A percentile compares a stretch with the other conserved stretches of the same genome.
phyloP scores from a whole-genome alignment of 768 basidiomycete genomes.

The Rhizopogon sp. region DNA sequence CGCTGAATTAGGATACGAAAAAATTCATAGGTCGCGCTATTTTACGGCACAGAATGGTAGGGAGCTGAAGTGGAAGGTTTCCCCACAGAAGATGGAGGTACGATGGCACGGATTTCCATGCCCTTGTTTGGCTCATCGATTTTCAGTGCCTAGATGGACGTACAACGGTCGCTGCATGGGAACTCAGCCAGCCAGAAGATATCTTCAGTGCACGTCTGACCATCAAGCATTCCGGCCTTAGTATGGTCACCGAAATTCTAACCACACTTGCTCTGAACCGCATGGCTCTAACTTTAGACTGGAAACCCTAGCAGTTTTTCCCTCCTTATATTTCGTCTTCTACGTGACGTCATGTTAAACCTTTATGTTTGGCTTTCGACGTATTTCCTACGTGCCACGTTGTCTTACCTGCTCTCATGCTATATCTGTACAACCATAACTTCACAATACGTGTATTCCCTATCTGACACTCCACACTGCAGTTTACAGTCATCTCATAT shows the following conservation, averaged over 20 bases:
- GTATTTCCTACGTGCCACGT: not conserved
- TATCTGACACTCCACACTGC: conserved; percentile 1
- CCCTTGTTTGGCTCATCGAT: not conserved
- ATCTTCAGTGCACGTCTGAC: conserved; percentile 57
- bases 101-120: conserved; percentile 9
- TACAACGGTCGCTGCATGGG: conserved; percentile 63
- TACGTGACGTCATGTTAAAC: not conserved
- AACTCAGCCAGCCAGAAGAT: conserved; percentile 50
- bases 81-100: conserved; percentile 65
- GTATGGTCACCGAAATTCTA: conserved; percentile 70
- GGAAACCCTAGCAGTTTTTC: conserved; percentile 28
- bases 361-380: not conserved
- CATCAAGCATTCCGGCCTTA: conserved; percentile 52
- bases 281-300: conserved; percentile 57
- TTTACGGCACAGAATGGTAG: conserved; percentile 66
- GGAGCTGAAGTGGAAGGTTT: conserved; percentile 73
- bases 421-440: not conserved
- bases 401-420: not conserved
- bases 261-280: conserved; percentile 72
- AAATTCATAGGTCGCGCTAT: conserved; percentile 55
- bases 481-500: conserved; percentile 7
- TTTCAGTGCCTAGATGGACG: conserved; percentile 61
- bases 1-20: not conserved
- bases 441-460: not conserved
- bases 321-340: not conserved